These are phyloP conservation scores for Venturiaceae sp. DNA, from an alignment of 2,329 filamentous ascomycete species.

Conservation along the genomic window DNA sequence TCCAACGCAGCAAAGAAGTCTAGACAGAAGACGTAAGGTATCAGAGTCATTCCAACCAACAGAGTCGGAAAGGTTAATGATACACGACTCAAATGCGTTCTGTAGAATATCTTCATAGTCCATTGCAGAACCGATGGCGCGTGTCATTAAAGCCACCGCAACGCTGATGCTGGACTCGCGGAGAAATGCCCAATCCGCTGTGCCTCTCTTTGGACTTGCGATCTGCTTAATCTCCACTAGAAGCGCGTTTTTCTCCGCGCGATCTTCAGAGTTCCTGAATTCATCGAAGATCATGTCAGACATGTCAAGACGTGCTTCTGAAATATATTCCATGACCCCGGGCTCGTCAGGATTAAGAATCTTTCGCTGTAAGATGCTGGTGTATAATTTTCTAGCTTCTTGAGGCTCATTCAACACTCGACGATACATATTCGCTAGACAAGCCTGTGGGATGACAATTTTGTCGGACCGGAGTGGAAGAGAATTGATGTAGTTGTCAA, in stretches of 20 bases:
- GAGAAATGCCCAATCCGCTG: neutral
- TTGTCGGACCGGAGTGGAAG: neutral
- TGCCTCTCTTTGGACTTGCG: neutral
- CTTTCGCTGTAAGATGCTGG: too few species aligned
- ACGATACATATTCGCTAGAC: conserved; percentile 6
- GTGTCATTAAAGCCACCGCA: too few species aligned
- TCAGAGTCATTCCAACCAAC: conserved; percentile 12
- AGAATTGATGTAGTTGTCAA: neutral
- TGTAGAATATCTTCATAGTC: conserved; percentile 12
- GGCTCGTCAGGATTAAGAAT: conserved; percentile 2
- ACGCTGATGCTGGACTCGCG: conserved; percentile 7
- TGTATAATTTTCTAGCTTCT: conserved; percentile 9
- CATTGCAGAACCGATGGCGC: conserved; percentile 11
- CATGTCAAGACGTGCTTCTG: conserved; percentile 6
- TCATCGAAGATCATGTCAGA: conserved; percentile 10
- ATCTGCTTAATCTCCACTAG: neutral
- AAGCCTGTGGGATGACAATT: conserved; percentile 1
- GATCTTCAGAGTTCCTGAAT: neutral
- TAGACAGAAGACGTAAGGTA: conserved; percentile 12
- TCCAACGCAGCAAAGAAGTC: conserved; percentile 11
- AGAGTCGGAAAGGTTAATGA: conserved; percentile 10
- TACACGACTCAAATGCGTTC: conserved; percentile 11
- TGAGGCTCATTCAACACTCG: conserved; percentile 6
- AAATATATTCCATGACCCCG: neutral
- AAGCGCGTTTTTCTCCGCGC: neutral